Percentiles rank a stretch among this genome's conserved stretches.
Conservation (phyloP, 2,329 filamentous ascomycete species). For the Ramularia endophylla region DNA sequence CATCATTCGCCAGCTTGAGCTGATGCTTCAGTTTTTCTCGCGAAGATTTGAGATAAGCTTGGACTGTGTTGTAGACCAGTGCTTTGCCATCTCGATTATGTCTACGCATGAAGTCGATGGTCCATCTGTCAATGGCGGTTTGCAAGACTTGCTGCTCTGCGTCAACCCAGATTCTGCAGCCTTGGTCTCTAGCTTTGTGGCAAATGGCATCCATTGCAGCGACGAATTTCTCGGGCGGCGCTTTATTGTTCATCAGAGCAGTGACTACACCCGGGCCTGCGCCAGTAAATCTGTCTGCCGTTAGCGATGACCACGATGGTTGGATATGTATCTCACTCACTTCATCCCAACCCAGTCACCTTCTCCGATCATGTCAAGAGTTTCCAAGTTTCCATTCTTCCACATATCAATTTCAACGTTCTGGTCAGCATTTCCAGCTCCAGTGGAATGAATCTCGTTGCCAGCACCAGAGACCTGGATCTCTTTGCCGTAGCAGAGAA, state of each 20-base stretch:
- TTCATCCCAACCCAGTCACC: conserved; percentile 50
- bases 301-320: not conserved
- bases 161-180: conserved; percentile 46
- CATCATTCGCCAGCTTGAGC: conserved; percentile 39
- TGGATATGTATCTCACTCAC: conserved; percentile 26
- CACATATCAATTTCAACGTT: conserved; percentile 42
- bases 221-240: conserved; percentile 38
- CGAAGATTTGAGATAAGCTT: conserved; percentile 48
- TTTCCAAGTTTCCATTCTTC: conserved; percentile 49
- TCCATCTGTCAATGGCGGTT: conserved; percentile 47
- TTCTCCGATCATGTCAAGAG: conserved; percentile 47
- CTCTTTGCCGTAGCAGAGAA: conserved; percentile 50
- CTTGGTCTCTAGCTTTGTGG: conserved; percentile 37
- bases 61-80: conserved; percentile 47
- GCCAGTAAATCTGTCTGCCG: conserved; percentile 39
- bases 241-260: conserved; percentile 34
- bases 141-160: conserved; percentile 51
- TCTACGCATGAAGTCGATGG: conserved; percentile 48
- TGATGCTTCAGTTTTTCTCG: conserved; percentile 42
- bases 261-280: conserved; percentile 41
- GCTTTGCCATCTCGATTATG: conserved; percentile 42
- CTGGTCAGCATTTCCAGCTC: conserved; percentile 39
- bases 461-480: conserved; percentile 28
- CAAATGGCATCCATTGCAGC: conserved; percentile 41
- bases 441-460: conserved; percentile 2